Percentiles rank a stretch among this genome's conserved stretches.
Evolutionary conservation across 202 grass and related monocot genomes (phyloP).

Genomic region (Eragrostis tef): DNA sequence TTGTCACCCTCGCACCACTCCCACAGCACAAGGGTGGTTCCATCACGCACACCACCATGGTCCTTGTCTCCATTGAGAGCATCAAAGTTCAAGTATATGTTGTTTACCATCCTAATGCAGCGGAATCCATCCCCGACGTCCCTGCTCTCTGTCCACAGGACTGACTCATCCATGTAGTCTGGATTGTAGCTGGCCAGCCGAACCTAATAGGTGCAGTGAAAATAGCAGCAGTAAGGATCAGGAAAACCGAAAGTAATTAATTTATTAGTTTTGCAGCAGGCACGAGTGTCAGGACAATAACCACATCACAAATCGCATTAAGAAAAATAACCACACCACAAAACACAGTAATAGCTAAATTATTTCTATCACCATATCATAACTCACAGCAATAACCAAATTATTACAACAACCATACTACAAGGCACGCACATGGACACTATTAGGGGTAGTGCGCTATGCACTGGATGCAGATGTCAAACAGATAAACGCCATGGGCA

Average conservation of each 20-base stretch:
- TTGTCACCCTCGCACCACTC: conserved; percentile 83
- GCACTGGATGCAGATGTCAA: background rate
- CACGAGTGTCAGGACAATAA: background rate
- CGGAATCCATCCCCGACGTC: conserved; percentile 63
- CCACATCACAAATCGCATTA: background rate
- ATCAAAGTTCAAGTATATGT: conserved; percentile 83
- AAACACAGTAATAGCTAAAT: background rate
- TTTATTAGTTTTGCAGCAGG: background rate
- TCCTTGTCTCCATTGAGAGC: conserved; percentile 65
- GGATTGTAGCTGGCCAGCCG: conserved; percentile 54
- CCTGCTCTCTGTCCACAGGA: conserved; percentile 82
- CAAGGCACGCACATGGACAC: background rate
- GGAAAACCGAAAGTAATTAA: background rate
- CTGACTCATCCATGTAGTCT: conserved; percentile 54
- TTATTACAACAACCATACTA: conserved; percentile 13
- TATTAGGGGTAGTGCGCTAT: background rate
- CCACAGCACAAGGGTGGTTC: conserved; percentile 65
- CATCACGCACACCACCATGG: conserved; percentile 65
- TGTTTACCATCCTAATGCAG: conserved; percentile 89
- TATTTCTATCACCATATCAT: too few relatives aligned
- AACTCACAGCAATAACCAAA: background rate
- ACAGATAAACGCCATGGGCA: background rate
- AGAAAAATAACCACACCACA: background rate
- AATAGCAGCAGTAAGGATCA: background rate
- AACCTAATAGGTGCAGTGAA: conserved; percentile 47